phyloP scores from a whole-genome alignment of 1,284 basidiomycete genomes.

The Pseudozyma sp. region DNA sequence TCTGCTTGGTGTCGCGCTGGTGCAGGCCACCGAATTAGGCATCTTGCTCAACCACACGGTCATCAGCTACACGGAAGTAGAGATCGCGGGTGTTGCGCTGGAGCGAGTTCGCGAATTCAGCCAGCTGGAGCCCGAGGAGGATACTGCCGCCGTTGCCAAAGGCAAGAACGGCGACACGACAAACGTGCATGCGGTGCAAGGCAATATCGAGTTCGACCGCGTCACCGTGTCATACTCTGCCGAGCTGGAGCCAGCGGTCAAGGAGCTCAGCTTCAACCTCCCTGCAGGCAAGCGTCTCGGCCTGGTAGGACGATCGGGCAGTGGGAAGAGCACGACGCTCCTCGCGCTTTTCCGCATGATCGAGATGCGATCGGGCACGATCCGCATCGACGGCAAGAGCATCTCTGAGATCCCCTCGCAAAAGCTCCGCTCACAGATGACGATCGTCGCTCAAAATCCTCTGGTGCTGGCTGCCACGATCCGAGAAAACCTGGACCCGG shows the following conservation, averaged over 20 bases:
- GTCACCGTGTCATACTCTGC: constrained; percentile 43
- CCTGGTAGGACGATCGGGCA: constrained; percentile 50
- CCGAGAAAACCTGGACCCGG: constrained; percentile 63
- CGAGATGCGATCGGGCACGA: constrained; percentile 45
- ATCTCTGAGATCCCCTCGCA: constrained; percentile 25
- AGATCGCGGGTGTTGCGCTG: constrained; percentile 68
- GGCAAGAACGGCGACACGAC: not conserved
- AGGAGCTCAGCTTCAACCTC: constrained; percentile 45
- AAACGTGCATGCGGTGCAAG: constrained; percentile 10
- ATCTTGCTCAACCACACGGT: constrained; percentile 42
- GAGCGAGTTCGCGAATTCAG: constrained; percentile 67
- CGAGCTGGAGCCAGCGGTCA: constrained; percentile 48
- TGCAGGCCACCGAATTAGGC: constrained; percentile 55
- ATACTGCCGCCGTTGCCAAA: not conserved
- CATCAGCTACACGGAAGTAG: constrained; percentile 65
- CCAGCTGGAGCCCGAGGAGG: constrained; percentile 50
- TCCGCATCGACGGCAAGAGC: constrained; percentile 45
- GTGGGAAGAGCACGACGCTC: constrained; percentile 58
- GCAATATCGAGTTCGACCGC: constrained; percentile 40
- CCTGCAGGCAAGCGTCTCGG: constrained; percentile 48
- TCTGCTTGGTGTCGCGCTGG: constrained; percentile 66
- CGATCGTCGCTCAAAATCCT: constrained; percentile 62
- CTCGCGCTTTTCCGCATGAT: constrained; percentile 58
- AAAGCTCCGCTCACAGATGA: constrained; percentile 44
- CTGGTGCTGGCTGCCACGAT: constrained; percentile 62